Evolutionary conservation across 148 eudicot species (phyloP).

Genomic region (Cornus suecica): DNA sequence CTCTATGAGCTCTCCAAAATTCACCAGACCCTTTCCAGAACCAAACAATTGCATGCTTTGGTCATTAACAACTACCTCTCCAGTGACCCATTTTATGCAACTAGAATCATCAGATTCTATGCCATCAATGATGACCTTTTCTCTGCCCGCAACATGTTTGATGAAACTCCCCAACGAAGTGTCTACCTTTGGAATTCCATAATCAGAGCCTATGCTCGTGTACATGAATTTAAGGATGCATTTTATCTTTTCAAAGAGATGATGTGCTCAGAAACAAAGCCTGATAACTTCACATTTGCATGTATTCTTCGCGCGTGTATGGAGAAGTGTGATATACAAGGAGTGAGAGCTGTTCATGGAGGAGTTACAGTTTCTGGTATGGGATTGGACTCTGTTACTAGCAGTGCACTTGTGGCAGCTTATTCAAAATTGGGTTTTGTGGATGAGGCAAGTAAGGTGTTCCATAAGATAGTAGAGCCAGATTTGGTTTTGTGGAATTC

Average conservation of each 20-base stretch:
- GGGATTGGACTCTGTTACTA: slow-evolving; percentile 48
- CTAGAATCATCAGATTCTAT: slow-evolving; percentile 56
- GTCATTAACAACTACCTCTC: slow-evolving; percentile 59
- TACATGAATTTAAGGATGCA: slow-evolving; percentile 35
- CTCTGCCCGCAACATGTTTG: slow-evolving; percentile 71
- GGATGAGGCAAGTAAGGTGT: slow-evolving; percentile 55
- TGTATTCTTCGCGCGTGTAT: slow-evolving; percentile 63
- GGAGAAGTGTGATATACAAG: slow-evolving; percentile 37
- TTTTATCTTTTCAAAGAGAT: slow-evolving; percentile 48
- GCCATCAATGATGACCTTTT: slow-evolving; percentile 49
- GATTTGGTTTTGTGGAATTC: slow-evolving; percentile 79
- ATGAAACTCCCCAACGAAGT: slow-evolving; percentile 52
- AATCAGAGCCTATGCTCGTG: slow-evolving; percentile 67
- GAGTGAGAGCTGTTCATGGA: slow-evolving; percentile 51
- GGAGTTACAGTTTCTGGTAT: slow-evolving; percentile 50
- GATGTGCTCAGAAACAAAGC: slow-evolving; percentile 46
- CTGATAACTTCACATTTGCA: slow-evolving; percentile 78
- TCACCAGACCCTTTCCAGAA: slow-evolving; percentile 47
- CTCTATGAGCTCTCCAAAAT: slow-evolving; percentile 48
- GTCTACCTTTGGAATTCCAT: slow-evolving; percentile 82
- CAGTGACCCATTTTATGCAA: slow-evolving; percentile 74
- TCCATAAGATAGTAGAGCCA: slow-evolving; percentile 38
- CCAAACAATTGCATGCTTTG: slow-evolving; percentile 61
- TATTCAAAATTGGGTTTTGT: slow-evolving; percentile 59
- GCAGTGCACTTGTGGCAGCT: slow-evolving; percentile 67